phyloP scores from a whole-genome alignment of 305 asterid genomes.

The Fraxinus xanthoxyloides region DNA sequence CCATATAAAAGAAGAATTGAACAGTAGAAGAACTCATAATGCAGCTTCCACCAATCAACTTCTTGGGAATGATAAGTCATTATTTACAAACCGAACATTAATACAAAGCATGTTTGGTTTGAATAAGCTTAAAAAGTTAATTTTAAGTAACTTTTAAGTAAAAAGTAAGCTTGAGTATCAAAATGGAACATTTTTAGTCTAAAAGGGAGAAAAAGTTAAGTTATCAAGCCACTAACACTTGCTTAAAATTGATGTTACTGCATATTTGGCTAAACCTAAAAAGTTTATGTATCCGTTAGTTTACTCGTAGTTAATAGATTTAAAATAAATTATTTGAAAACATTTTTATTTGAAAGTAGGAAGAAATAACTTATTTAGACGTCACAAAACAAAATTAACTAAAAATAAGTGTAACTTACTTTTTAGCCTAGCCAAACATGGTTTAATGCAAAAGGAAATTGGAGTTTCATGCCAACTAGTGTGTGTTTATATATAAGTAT shows the following conservation, averaged over 20 bases:
- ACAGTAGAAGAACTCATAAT: background rate
- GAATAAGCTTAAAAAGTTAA: background rate
- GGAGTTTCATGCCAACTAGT: background rate
- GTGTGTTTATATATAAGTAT: background rate
- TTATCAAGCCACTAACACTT: slow-evolving; percentile 35
- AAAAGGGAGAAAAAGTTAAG: slow-evolving; percentile 37
- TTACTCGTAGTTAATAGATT: background rate
- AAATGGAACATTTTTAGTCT: background rate
- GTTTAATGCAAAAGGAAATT: background rate
- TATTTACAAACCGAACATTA: background rate
- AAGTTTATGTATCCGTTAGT: background rate
- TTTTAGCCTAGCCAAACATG: background rate
- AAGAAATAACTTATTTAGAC: background rate
- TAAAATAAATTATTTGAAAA: background rate
- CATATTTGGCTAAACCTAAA: background rate
- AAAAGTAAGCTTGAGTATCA: background rate
- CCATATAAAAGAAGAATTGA: background rate
- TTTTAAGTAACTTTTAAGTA: background rate
- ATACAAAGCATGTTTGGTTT: background rate
- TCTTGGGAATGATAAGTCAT: background rate
- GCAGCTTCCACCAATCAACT: background rate
- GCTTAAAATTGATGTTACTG: background rate
- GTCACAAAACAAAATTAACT: background rate
- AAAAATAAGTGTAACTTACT: background rate
- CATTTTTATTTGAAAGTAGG: background rate